Percentiles rank a stretch among this genome's conserved stretches.
Evolutionary conservation across 2,329 filamentous ascomycete genomes (phyloP).

Genomic region (Botrytis porri): DNA sequence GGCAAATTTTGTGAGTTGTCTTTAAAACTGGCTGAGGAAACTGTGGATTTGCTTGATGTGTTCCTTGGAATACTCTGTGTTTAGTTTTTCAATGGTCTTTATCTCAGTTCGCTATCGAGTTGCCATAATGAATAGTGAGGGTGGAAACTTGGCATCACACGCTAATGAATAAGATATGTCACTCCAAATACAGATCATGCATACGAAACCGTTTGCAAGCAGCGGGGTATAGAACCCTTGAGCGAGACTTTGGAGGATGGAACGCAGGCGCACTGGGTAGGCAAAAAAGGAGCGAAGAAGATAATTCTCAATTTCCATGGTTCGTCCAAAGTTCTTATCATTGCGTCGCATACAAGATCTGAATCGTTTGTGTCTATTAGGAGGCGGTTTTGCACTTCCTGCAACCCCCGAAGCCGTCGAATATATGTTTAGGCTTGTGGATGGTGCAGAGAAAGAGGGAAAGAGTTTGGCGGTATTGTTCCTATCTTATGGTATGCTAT

Average conservation of each 20-base stretch:
- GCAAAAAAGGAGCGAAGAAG: conserved; percentile 40
- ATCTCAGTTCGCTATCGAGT: background rate
- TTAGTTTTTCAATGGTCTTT: background rate
- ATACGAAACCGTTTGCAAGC: conserved; percentile 32
- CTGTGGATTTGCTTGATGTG: background rate
- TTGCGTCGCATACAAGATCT: background rate
- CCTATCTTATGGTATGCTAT: conserved; percentile 50
- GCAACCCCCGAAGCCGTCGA: conserved; percentile 47
- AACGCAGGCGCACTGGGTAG: conserved; percentile 47
- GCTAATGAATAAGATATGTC: conserved; percentile 26
- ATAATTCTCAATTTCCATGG: conserved; percentile 49
- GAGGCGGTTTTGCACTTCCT: conserved; percentile 55
- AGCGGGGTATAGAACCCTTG: conserved; percentile 24
- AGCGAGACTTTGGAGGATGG: conserved; percentile 39
- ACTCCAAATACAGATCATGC: conserved; percentile 27
- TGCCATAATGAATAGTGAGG: background rate
- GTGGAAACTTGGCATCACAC: background rate
- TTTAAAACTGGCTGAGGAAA: background rate
- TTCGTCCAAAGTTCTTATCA: conserved; percentile 21
- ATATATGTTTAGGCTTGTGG: conserved; percentile 36
- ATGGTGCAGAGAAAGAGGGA: conserved; percentile 39
- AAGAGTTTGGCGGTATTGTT: conserved; percentile 50
- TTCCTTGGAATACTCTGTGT: background rate
- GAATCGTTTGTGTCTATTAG: conserved; percentile 34
- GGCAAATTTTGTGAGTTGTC: conserved; percentile 30